phyloP scores from a whole-genome alignment of 2,329 filamentous ascomycete genomes.

The Colletotrichum sublineola region DNA sequence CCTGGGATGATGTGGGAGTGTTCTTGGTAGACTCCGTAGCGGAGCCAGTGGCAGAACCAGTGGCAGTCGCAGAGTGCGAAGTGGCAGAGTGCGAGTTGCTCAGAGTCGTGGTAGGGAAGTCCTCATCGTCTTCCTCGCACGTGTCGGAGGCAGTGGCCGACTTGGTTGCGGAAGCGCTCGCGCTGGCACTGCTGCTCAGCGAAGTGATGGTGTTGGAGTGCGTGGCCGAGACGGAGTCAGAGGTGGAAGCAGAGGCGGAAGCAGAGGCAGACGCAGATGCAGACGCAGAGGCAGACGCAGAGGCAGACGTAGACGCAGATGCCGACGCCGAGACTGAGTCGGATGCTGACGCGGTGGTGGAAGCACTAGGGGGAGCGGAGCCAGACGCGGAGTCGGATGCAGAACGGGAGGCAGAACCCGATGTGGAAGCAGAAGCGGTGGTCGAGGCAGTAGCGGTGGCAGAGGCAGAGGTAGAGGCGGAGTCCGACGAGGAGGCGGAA shows the following conservation, averaged over 20 bases:
- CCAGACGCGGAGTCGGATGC: constrained; percentile 14
- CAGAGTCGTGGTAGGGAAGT: constrained; percentile 6
- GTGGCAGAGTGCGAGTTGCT: constrained; percentile 12
- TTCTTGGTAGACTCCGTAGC: constrained; percentile 18
- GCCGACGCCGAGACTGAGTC: constrained; percentile 2
- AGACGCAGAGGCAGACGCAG: constrained; percentile 29
- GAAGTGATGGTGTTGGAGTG: constrained; percentile 14
- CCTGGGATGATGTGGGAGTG: constrained; percentile 12
- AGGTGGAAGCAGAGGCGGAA: constrained; percentile 16
- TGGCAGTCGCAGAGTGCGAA: constrained; percentile 38
- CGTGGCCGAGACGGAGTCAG: constrained; percentile 26
- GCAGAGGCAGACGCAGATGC: constrained; percentile 15
- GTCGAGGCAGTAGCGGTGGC: constrained; percentile 17
- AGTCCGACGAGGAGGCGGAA: constrained; percentile 5
- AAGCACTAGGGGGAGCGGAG: constrained; percentile 8
- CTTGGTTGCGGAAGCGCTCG: constrained; percentile 20
- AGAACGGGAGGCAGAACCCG: constrained; percentile 8
- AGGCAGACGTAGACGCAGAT: constrained; percentile 28
- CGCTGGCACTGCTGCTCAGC: constrained; percentile 14
- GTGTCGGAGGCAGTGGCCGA: constrained; percentile 30
- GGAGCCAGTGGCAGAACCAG: constrained; percentile 22
- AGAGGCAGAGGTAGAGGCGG: constrained; percentile 7
- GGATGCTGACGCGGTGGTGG: constrained; percentile 7
- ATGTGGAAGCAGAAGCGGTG: constrained; percentile 4
- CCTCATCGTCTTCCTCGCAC: constrained; percentile 40